Evolutionary conservation across 2,329 filamentous ascomycete species (phyloP).

Genomic region (Diaporthe sp.): DNA sequence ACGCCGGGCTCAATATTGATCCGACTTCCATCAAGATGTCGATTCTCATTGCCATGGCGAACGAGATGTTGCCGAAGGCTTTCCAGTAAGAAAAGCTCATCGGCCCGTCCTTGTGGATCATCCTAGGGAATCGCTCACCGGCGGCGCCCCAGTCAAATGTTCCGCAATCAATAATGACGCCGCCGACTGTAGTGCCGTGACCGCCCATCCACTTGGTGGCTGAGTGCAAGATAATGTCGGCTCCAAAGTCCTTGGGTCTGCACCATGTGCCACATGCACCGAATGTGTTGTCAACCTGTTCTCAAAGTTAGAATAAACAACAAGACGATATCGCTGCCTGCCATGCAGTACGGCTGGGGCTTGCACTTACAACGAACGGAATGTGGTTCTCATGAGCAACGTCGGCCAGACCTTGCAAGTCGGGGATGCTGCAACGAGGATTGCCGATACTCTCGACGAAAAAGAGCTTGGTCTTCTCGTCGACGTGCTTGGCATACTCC

Average conservation of each 20-base stretch:
- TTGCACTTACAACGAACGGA: conserved; percentile 66
- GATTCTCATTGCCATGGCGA: conserved; percentile 87
- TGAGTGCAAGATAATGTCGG: conserved; percentile 94
- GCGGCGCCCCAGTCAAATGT: conserved; percentile 95
- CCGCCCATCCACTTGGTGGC: conserved; percentile 98
- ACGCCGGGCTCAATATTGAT: conserved; percentile 87
- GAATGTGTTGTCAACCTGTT: conserved; percentile 86
- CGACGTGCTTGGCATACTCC: conserved; percentile 85
- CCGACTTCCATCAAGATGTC: conserved; percentile 93
- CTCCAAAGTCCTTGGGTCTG: conserved; percentile 89
- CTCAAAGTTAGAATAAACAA: not conserved
- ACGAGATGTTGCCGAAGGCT: conserved; percentile 86
- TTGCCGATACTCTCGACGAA: conserved; percentile 96
- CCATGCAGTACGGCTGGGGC: not conserved
- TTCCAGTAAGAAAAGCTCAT: conserved; percentile 96
- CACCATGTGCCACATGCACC: conserved; percentile 92
- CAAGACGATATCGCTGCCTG: too few species aligned
- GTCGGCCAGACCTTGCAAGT: conserved; percentile 88
- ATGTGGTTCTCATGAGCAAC: conserved; percentile 79
- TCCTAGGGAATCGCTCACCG: conserved; percentile 88
- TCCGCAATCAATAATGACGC: conserved; percentile 87
- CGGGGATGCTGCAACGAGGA: conserved; percentile 91
- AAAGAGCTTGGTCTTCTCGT: conserved; percentile 92
- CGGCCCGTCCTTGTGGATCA: conserved; percentile 91
- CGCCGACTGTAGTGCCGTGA: conserved; percentile 92